Evolutionary conservation across 164 flowering plant species (phyloP), one percentile per base, ranked within the genome.

Genomic region (Kingdonia uniflora): DNA sequence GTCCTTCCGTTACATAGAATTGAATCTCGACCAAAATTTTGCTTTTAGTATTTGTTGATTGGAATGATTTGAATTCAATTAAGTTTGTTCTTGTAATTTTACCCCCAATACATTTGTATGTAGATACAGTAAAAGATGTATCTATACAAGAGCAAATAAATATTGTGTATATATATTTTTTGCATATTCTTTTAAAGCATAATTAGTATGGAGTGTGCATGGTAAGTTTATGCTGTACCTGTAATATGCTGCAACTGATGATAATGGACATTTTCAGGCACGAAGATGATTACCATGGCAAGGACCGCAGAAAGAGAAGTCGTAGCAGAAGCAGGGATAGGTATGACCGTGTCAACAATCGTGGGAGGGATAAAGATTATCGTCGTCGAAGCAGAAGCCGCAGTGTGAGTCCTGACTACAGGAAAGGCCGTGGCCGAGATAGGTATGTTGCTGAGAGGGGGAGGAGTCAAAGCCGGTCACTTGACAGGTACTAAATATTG

Each of bases 311-410:
- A 42, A 71, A 73, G 74, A 76, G 88, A 66, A 83, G 87, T 58
- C 87, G 87, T 48, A 85, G 95, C 52, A 70, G 95, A 70, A 91
- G 98, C 54, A 58, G 67, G 60, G 96, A 72, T n/a, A 72, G 85
- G 60, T 67, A 66, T 73, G 81, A 77, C 0, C 90, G 87, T 57
- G 95, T 87, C 16, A 76, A 74, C 62, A 56, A 71, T 55, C 77
- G 73, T 59, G 82, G 78, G 35, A 81, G 71, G 66, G 95, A 82
- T 19, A 80, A 84, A 49, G 83, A 76, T 33, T 57, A 60, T 65
- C 87, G 71, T 51, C 73, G 57, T 37, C 72, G 94, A 51, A 84
- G 90, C 70, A 73, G 90, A 65, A 87, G 92, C 58, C 84, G 81
- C 39, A 91, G 96, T 68, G 60, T 54, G 4, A 87, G 90, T 71